Evolutionary conservation across 148 eudicot species (phyloP).

Genomic region (Limonium bicolor): DNA sequence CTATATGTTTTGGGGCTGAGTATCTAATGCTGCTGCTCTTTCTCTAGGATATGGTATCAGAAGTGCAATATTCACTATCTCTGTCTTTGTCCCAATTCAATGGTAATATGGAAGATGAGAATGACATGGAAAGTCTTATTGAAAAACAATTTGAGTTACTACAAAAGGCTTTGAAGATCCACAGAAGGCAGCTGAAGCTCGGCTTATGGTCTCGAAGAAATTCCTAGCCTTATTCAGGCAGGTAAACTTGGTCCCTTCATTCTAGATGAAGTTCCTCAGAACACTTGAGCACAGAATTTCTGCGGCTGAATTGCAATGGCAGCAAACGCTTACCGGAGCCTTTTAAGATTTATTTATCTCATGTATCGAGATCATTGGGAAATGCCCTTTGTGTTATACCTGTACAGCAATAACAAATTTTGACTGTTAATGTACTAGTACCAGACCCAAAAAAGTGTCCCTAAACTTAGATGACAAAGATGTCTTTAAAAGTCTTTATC

Average conservation of each 20-base stretch:
- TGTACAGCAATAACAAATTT: too few species aligned
- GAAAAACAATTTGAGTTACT: conserved; percentile 70
- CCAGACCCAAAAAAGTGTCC: too few species aligned
- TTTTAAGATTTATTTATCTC: too few species aligned
- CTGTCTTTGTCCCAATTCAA: conserved; percentile 37
- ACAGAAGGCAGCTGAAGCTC: conserved; percentile 59
- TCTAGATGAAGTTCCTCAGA: conserved; percentile 86
- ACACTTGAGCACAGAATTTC: too few species aligned
- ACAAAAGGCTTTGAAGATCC: conserved; percentile 79
- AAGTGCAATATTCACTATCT: conserved; percentile 47
- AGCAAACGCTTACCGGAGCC: too few species aligned
- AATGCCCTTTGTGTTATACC: too few species aligned
- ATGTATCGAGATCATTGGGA: too few species aligned
- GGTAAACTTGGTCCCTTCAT: conserved; percentile 95
- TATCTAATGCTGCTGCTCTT: background rate
- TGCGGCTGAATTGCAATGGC: too few species aligned
- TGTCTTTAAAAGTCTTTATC: too few species aligned
- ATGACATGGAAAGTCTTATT: conserved; percentile 57
- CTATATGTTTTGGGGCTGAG: background rate
- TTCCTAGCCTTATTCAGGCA: conserved; percentile 71
- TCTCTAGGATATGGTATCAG: conserved; percentile 53
- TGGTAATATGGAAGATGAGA: conserved; percentile 57
- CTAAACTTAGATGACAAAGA: too few species aligned
- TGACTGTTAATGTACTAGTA: too few species aligned
- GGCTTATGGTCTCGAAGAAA: conserved; percentile 60